phyloP scores from a whole-genome alignment of 371 early-diverging fungal genomes.

The Mucor saturninus region DNA sequence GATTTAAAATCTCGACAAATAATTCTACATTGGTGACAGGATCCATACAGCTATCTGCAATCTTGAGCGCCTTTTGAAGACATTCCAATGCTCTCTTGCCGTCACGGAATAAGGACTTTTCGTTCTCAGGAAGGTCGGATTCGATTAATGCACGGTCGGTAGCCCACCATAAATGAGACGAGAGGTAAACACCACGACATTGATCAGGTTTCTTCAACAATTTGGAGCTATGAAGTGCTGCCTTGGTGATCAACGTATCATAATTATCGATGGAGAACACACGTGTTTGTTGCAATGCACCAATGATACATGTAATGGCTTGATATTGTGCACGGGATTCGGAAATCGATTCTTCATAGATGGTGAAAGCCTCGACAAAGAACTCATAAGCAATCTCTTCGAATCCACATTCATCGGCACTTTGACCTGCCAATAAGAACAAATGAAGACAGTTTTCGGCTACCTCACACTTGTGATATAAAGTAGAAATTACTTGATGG shows the following conservation, averaged over 20 bases:
- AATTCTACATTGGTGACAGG: constrained; percentile 80
- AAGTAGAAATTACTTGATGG: constrained; percentile 70
- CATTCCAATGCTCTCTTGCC: constrained; percentile 83
- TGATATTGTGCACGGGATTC: constrained; percentile 87
- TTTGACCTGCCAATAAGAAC: constrained; percentile 80
- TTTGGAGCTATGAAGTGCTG: constrained; percentile 81
- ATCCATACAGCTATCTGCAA: constrained; percentile 92
- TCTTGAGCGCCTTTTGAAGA: constrained; percentile 87
- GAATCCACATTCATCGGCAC: constrained; percentile 78
- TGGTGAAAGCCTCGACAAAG: constrained; percentile 89
- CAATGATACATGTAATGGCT: constrained; percentile 82
- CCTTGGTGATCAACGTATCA: constrained; percentile 88
- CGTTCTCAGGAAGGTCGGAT: constrained; percentile 35
- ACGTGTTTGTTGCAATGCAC: constrained; percentile 76
- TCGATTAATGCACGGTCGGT: constrained; percentile 47
- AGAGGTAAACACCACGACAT: constrained; percentile 79
- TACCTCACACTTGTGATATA: constrained; percentile 68
- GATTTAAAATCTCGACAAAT: constrained; percentile 90
- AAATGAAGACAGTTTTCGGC: constrained; percentile 79
- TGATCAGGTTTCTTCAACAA: constrained; percentile 92
- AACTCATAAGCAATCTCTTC: constrained; percentile 92
- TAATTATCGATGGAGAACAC: constrained; percentile 85
- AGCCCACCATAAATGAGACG: constrained; percentile 89
- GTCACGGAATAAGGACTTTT: constrained; percentile 65
- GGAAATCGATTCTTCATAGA: constrained; percentile 90